phyloP scores from a whole-genome alignment of 129 eudicot species.

The Solidago caesia region DNA sequence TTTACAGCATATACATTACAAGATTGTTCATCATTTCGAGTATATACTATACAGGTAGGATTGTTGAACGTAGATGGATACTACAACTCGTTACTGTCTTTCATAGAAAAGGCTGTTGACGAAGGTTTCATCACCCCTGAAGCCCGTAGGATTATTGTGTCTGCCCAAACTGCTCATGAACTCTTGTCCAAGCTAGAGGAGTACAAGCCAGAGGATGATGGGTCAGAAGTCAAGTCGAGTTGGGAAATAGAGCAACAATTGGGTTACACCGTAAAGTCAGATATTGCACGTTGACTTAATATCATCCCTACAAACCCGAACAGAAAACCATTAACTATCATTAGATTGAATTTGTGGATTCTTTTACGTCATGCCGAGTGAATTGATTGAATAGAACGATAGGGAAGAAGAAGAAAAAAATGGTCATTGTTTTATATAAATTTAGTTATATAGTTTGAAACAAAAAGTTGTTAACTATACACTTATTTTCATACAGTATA shows the following conservation, averaged over 20 bases:
- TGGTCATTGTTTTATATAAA: neutral
- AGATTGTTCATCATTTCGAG: neutral
- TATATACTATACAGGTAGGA: slow-evolving; percentile 67
- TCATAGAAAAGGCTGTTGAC: slow-evolving; percentile 90
- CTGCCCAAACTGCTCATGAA: slow-evolving; percentile 90
- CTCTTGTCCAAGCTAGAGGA: slow-evolving; percentile 96
- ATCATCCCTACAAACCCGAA: slow-evolving; percentile 7
- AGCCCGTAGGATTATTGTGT: slow-evolving; percentile 86
- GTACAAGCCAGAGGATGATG: slow-evolving; percentile 36
- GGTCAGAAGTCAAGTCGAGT: slow-evolving; percentile 47
- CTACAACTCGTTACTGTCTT: slow-evolving; percentile 66
- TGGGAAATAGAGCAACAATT: slow-evolving; percentile 94
- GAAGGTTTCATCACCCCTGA: slow-evolving; percentile 78
- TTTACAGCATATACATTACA: too few relatives aligned
- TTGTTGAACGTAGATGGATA: slow-evolving; percentile 86
- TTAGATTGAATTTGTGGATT: slow-evolving; percentile 19
- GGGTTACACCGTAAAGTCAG: slow-evolving; percentile 55
- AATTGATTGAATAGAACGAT: neutral
- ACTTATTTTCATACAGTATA: neutral
- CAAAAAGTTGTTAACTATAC: neutral
- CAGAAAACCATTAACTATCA: slow-evolving; percentile 22
- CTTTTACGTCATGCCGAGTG: slow-evolving; percentile 15
- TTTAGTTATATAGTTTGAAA: neutral
- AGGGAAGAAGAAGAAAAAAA: neutral
- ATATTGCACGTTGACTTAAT: slow-evolving; percentile 67